Evolutionary conservation across 805 yeast genomes (phyloP).

Genomic region (Saturnispora mendoncae): DNA sequence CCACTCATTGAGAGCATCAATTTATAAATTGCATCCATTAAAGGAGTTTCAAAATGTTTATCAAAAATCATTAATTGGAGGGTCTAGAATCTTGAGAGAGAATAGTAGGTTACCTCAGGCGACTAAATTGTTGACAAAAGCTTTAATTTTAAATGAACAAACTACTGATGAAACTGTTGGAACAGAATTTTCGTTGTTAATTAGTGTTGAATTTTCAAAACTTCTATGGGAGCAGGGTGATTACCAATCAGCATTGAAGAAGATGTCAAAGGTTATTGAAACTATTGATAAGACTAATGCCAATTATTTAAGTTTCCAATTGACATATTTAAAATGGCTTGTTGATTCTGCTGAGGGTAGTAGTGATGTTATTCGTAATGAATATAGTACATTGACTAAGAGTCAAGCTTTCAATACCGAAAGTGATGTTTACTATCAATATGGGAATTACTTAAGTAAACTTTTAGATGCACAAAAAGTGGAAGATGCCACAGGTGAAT

Average conservation of each 20-base stretch:
- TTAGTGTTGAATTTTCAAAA: slow-evolving; percentile 70
- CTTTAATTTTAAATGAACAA: slow-evolving; percentile 36
- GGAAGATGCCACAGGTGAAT: slow-evolving; percentile 35
- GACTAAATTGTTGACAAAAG: slow-evolving; percentile 55
- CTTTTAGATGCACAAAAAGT: slow-evolving; percentile 54
- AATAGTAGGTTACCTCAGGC: slow-evolving; percentile 66
- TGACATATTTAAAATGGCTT: slow-evolving; percentile 82
- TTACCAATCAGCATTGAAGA: slow-evolving; percentile 70
- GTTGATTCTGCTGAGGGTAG: slow-evolving; percentile 79
- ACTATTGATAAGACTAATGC: slow-evolving; percentile 15
- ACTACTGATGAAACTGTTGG: slow-evolving; percentile 9
- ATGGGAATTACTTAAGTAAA: slow-evolving; percentile 74
- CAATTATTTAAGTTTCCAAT: slow-evolving; percentile 37
- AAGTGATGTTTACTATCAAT: slow-evolving; percentile 59
- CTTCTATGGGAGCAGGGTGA: slow-evolving; percentile 87
- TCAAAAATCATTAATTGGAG: slow-evolving; percentile 46
- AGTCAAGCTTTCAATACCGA: slow-evolving; percentile 43
- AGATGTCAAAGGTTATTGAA: slow-evolving; percentile 37
- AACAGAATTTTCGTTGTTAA: slow-evolving; percentile 19
- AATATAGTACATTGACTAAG: slow-evolving; percentile 52
- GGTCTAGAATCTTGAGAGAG: slow-evolving; percentile 58
- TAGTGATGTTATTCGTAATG: slow-evolving; percentile 59
- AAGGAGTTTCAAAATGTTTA: slow-evolving; percentile 25
- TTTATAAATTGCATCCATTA: slow-evolving; percentile 24
- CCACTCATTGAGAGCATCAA: slow-evolving; percentile 35